Evolutionary conservation across 257 asterid genomes (phyloP), one percentile per base, ranked within the genome.

Genomic region (Penstemon newberryi): DNA sequence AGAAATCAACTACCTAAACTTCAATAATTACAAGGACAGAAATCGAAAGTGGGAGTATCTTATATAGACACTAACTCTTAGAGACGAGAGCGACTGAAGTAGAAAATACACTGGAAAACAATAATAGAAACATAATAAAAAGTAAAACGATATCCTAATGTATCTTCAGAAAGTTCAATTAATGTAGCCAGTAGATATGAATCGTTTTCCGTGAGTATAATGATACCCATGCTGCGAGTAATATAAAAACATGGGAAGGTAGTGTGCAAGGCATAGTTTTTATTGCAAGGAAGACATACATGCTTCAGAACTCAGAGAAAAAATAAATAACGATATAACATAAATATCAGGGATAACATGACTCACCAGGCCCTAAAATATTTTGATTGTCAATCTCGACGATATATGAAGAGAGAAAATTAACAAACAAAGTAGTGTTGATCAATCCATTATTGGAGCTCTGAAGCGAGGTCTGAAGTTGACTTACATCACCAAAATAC

Each of bases 281-380:
- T 68, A 58, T 33, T 41, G 39, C 46, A 58, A 44, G 51, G 42
- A 56, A 69, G 50, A 79, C 53, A 54, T 36, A 52, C 33, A 58
- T 15, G 57, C 44, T 36, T 49, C 56, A 56, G 57, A 60, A 46
- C 43, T 42, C 9, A 62, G 7, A 54, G 53, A 75, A 61, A 41
- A 42, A 51, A 60, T 15, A 47, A 51, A 49, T 41, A 41, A 60
- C 13, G 40, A 43, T 6, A 13, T 33, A 54, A 25, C 25, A 33
- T 33, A 54, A 63, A 52, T 53, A 66, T 55, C 47, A 44, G 57
- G 75, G 73, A 63, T 25, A 25, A 25, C 33, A 25, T 74, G 75
- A 70, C 97, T 87, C 88, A 90, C 99, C 97, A 40, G 97, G 95
- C 39, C 99, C 95, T 65, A 87, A 46, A 62, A 84, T 66, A 63